Base-by-base conservation (phyloP, 2,329 filamentous ascomycete species). In the Atkinsonella texensis region DNA sequence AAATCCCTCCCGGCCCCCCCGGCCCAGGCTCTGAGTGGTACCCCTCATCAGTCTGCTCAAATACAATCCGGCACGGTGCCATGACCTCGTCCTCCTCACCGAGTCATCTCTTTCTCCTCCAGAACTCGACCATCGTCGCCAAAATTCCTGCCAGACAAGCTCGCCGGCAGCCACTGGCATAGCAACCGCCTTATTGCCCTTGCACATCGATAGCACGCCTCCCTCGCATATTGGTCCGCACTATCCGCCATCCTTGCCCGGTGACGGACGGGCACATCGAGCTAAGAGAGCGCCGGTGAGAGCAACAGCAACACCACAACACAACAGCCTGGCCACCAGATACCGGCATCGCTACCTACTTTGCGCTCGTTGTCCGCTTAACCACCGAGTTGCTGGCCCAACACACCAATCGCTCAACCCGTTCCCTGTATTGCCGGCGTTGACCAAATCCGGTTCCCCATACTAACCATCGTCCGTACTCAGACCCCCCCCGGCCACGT, bases 61-160 rank as follows among this genome's bases (percentile, higher is more conserved):
- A 68, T 67, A 68, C 65, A 68, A 64, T 66, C 65, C 65, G 69
- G 65, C 63, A 68, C 65, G 63, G 59, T 61, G 61, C 61, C 60
- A 60, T 63, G 63, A 61, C 60, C 55, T 66, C 57, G 59, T 59
- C 59, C 57, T 65, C 59, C 62, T 70, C 66, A 69, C 67, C 68
- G 68, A 68, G 65, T 66, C 62, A 63, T 65, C 63, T 67, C 65
- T 64, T 60, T 59, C 63, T 64, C 62, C 59, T 60, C 55, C 58
- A 65, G 63, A 63, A 62, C 65, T 65, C 60, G 60, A 65, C 59
- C 56, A 63, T 65, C 61, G 57, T 63, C 63, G 54, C 60, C 59
- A 43, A 33, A 38, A 18, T 49, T 38, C 41, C 35, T 46, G 32
- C 46, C 47, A 20, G 46, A 46, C 40, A 54, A 50, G 39, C 49